A percentile compares a stretch with the other conserved stretches of the same genome.
Evolutionary conservation across 768 basidiomycete species (phyloP).

Genomic region (Kwoniella sp.): DNA sequence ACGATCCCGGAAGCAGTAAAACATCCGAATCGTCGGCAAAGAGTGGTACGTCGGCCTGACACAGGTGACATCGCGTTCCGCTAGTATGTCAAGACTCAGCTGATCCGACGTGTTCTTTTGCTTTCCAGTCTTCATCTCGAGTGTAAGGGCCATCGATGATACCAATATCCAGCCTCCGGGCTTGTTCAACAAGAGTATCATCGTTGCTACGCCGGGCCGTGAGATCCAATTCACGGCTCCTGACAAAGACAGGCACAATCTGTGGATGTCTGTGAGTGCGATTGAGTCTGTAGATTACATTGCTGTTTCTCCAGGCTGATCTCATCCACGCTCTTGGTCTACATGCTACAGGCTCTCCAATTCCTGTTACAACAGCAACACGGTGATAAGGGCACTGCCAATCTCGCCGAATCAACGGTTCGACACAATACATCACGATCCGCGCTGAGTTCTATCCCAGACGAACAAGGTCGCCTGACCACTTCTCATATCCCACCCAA

Average conservation of each 20-base stretch:
- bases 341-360: conserved; percentile 72
- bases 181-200: conserved; percentile 85
- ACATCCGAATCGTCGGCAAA: conserved; percentile 92
- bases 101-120: conserved; percentile 13
- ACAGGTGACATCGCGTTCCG: not conserved
- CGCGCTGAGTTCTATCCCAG: conserved; percentile 17
- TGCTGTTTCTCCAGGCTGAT: not conserved
- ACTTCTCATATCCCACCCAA: conserved; percentile 13
- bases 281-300: not conserved
- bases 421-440: conserved; percentile 27
- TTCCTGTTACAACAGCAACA: conserved; percentile 80
- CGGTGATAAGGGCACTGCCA: conserved; percentile 3
- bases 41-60: conserved; percentile 71
- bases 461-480: conserved; percentile 44
- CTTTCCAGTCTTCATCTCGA: conserved; percentile 81
- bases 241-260: conserved; percentile 92
- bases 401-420: conserved; percentile 25
- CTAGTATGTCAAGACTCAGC: not conserved
- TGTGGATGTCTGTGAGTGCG: conserved; percentile 81
- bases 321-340: no score
- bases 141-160: conserved; percentile 87
- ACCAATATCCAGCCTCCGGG: conserved; percentile 96
- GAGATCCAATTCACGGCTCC: conserved; percentile 99
- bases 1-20: conserved; percentile 85
- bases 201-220: conserved; percentile 87